A percentile compares a stretch with the other conserved stretches of the same genome.
Conservation (phyloP, 2,329 filamentous ascomycete genomes). For the Thielaviopsis punctulata region DNA sequence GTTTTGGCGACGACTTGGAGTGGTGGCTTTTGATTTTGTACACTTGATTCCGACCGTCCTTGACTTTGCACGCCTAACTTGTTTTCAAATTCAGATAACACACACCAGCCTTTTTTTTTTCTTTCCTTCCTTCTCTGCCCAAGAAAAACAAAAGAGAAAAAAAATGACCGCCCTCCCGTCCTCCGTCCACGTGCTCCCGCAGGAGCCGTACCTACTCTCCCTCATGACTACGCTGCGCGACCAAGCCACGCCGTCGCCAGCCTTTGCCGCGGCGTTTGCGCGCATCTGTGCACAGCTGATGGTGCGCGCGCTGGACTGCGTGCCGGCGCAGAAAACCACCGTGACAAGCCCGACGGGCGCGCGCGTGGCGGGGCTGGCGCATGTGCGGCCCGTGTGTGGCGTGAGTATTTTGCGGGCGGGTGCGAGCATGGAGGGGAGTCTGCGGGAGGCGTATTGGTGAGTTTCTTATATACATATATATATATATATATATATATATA, state of each 20-base stretch:
- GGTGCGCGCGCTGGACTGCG: constrained; percentile 10
- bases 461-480: background rate
- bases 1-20: no score
- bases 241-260: constrained; percentile 7
- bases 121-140: background rate
- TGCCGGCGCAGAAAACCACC: constrained; percentile 7
- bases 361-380: constrained; percentile 8
- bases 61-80: no score
- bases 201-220: constrained; percentile 11
- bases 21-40: no score
- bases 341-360: constrained; percentile 13
- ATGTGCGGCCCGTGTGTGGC: constrained; percentile 16
- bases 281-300: constrained; percentile 11
- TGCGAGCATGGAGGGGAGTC: constrained; percentile 18
- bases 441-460: constrained; percentile 17
- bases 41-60: no score
- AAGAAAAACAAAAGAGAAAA: background rate
- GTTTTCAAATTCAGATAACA: no score
- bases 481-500: no score
- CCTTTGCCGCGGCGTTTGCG: constrained; percentile 11
- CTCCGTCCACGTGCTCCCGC: constrained; percentile 12
- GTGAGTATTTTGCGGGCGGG: constrained; percentile 20
- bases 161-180: background rate
- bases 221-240: constrained; percentile 13
- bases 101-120: no score